A percentile compares a stretch with the other conserved stretches of the same genome.
Evolutionary conservation across 805 yeast genomes (phyloP).

Genomic region (Clavispora carvajalis): DNA sequence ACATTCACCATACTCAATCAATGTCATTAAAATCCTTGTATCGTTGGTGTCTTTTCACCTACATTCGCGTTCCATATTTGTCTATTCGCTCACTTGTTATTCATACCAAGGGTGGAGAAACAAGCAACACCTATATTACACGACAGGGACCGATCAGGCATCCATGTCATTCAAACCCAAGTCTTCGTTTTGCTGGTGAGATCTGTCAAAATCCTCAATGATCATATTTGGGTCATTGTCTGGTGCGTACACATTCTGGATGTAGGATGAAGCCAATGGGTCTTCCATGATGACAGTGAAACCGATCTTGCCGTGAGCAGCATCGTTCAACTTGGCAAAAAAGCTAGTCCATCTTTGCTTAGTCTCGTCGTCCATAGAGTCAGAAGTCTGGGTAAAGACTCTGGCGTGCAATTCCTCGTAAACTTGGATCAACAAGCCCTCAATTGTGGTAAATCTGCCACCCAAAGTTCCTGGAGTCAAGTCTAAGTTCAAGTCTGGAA

Average conservation of each 20-base stretch:
- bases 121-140: not conserved
- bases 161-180: slow-evolving; percentile 69
- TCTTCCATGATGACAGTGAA: slow-evolving; percentile 90
- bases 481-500: slow-evolving; percentile 88
- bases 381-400: slow-evolving; percentile 82
- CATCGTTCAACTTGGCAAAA: slow-evolving; percentile 68
- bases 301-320: slow-evolving; percentile 72
- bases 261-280: slow-evolving; percentile 91
- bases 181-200: slow-evolving; percentile 83
- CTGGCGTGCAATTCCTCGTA: slow-evolving; percentile 81
- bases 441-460: slow-evolving; percentile 95
- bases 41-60: too few relatives aligned
- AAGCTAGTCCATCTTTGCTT: slow-evolving; percentile 79
- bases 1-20: too few relatives aligned
- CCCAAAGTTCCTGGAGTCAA: slow-evolving; percentile 95
- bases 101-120: not conserved
- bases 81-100: not conserved
- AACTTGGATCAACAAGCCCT: slow-evolving; percentile 87
- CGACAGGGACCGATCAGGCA: slow-evolving; percentile 12
- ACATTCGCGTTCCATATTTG: not conserved
- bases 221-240: slow-evolving; percentile 96
- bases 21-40: too few relatives aligned
- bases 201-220: slow-evolving; percentile 86
- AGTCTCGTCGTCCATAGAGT: slow-evolving; percentile 79
- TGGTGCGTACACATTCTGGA: slow-evolving; percentile 98